Evolutionary conservation across 1,139 yeast genomes (phyloP).

Genomic region (Pichia cactophila): DNA sequence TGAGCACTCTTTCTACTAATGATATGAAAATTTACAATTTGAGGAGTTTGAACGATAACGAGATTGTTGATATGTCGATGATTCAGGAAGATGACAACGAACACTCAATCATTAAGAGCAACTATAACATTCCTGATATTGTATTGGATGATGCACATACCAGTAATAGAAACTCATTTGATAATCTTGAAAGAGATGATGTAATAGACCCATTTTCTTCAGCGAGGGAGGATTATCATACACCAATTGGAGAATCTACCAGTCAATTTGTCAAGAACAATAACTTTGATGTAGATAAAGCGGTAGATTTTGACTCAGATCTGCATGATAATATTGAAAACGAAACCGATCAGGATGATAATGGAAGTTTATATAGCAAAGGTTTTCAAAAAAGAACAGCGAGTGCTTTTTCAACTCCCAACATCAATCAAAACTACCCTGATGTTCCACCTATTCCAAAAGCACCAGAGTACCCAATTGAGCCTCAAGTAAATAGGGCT

Average conservation of each 20-base stretch:
- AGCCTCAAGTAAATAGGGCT: not conserved
- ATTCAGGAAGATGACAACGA: slow-evolving; percentile 22
- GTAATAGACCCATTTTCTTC: not conserved
- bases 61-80: slow-evolving; percentile 21
- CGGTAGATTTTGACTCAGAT: not conserved
- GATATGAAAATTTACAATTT: slow-evolving; percentile 26
- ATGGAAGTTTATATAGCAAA: not conserved
- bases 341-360: not conserved
- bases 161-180: not conserved
- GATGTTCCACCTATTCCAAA: slow-evolving; percentile 1
- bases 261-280: not conserved
- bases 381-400: slow-evolving; percentile 19
- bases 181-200: not conserved
- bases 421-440: not conserved
- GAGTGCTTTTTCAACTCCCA: slow-evolving; percentile 17
- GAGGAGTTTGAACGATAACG: slow-evolving; percentile 8
- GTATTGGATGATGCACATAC: not conserved
- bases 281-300: not conserved
- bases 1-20: slow-evolving; percentile 26
- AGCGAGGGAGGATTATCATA: not conserved
- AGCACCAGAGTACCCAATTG: slow-evolving; percentile 1
- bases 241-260: not conserved
- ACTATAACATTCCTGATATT: not conserved
- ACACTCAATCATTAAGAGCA: slow-evolving; percentile 4
- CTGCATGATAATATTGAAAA: not conserved